A percentile compares a stretch with the other conserved stretches of the same genome.
phyloP scores from a whole-genome alignment of 495 filamentous ascomycete genomes.

The Penicillium fimorum region DNA sequence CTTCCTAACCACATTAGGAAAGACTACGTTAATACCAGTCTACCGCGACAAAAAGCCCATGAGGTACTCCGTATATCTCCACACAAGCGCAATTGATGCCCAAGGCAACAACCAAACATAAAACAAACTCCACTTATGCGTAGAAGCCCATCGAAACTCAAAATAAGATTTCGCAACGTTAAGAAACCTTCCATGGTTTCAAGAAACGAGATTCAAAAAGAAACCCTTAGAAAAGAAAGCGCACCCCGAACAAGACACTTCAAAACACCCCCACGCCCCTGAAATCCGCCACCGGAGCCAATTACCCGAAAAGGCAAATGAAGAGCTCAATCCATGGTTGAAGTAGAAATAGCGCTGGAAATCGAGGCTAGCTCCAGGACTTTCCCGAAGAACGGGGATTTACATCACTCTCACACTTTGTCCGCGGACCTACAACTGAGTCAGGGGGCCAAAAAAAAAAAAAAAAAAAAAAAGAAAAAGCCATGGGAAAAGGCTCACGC shows the following conservation, averaged over 20 bases:
- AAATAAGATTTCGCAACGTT: not conserved
- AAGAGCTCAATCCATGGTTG: not conserved
- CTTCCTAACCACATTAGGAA: not conserved
- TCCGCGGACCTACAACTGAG: not conserved
- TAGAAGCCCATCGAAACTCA: not conserved
- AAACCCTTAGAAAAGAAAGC: not conserved
- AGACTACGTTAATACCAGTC: not conserved
- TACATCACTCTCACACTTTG: not conserved
- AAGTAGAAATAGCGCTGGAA: not conserved
- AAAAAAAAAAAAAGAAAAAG: not conserved
- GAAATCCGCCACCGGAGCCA: not conserved
- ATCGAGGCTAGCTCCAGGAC: not conserved
- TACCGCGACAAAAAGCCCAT: too few species aligned
- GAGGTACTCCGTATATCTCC: too few species aligned
- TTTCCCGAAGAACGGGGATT: slow-evolving; percentile 2
- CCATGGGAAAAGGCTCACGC: not conserved
- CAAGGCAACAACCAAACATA: not conserved
- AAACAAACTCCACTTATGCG: not conserved
- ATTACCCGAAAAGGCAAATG: not conserved
- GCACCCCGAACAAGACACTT: not conserved
- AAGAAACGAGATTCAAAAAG: not conserved
- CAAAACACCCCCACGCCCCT: not conserved
- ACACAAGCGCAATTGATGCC: not conserved
- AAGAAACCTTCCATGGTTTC: not conserved
- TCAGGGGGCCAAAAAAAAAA: not conserved